Conservation (phyloP, 305 asterid species). For the Fraxinus platypoda region DNA sequence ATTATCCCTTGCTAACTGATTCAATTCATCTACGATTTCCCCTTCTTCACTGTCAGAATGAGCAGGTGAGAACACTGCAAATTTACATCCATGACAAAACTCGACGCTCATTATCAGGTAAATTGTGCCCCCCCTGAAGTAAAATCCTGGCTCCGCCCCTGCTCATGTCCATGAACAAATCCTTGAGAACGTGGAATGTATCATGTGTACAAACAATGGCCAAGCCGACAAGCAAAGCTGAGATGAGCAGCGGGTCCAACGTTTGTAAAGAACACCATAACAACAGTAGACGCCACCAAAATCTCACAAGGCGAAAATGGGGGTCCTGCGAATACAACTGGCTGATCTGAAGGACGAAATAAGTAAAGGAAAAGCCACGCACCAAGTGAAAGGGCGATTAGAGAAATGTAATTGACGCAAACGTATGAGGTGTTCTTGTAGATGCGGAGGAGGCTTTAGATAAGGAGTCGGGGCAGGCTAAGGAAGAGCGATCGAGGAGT, state of each 20-base stretch:
- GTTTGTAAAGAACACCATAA: slow-evolving; percentile 31
- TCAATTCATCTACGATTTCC: slow-evolving; percentile 51
- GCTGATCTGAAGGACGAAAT: slow-evolving; percentile 59
- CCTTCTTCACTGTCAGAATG: slow-evolving; percentile 48
- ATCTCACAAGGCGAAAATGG: slow-evolving; percentile 56
- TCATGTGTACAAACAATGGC: no score
- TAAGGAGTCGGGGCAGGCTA: slow-evolving; percentile 58
- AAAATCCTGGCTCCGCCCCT: no score
- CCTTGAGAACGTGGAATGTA: no score
- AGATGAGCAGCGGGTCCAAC: no score
- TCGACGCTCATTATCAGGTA: no score
- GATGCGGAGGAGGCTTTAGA: slow-evolving; percentile 58
- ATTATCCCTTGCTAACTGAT: slow-evolving; percentile 56
- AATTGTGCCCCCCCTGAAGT: no score
- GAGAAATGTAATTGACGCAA: slow-evolving; percentile 55
- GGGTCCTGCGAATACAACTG: slow-evolving; percentile 47
- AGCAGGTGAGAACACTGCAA: slow-evolving; percentile 57
- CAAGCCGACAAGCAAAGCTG: no score
- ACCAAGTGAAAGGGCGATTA: slow-evolving; percentile 46
- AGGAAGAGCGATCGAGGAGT: slow-evolving; percentile 56
- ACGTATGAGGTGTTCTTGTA: slow-evolving; percentile 54
- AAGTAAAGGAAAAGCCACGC: slow-evolving; percentile 58
- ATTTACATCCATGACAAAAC: no score
- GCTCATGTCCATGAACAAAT: no score
- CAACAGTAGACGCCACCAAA: slow-evolving; percentile 43